Base-by-base conservation (phyloP, 192 early-diverging fungal species). In the Coemansia sp. region DNA sequence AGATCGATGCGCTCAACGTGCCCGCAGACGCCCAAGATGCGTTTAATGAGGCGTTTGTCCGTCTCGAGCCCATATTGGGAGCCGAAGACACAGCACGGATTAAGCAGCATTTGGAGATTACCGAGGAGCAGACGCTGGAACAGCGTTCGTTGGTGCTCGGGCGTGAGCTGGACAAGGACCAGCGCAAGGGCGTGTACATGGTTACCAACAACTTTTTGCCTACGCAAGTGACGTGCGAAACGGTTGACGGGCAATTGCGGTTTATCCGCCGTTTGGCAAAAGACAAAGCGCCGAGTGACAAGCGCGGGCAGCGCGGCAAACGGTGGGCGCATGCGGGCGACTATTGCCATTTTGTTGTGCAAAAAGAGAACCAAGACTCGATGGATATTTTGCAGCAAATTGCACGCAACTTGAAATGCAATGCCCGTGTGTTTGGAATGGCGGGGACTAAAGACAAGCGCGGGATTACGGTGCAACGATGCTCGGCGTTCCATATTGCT, bases 371-470 rank as follows among this genome's bases (percentile, higher is more conserved):
- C 77, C 83, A 74, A 41, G 97, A 99, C 67, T 93, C 95, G 3
- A 94, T 96, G 90, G 90, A 92, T 8, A 89, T 88, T 0, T 65
- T 96, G 43, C 86, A 87, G 61, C 81, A 72, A 59, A 51, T 80
- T 16, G 69, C 64, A 11, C 58, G 57, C 10, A 3, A 39, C 7
- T 59, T 75, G 4, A 58, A 61, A 4, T 58, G 69, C 11, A 56
- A 59, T 3, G 41, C 63, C 21, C 89, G 89, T 26, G 66, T 74
- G 12, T 86, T 95, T 57, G 83, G 90, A 6, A 92, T 91, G 83
- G 93, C 94, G 0, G 97, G 97, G 3, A 97, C 92, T 6, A 99
- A 99, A 72, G 97, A 98, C 77, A 89, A 88, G 60, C 89, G 96
- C 37, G 96, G 86, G 2, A 84, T 97, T 58, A 99, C 94, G 1